phyloP scores from a whole-genome alignment of 2,329 filamentous ascomycete species.

The Purpureocillium takamizusanense region DNA sequence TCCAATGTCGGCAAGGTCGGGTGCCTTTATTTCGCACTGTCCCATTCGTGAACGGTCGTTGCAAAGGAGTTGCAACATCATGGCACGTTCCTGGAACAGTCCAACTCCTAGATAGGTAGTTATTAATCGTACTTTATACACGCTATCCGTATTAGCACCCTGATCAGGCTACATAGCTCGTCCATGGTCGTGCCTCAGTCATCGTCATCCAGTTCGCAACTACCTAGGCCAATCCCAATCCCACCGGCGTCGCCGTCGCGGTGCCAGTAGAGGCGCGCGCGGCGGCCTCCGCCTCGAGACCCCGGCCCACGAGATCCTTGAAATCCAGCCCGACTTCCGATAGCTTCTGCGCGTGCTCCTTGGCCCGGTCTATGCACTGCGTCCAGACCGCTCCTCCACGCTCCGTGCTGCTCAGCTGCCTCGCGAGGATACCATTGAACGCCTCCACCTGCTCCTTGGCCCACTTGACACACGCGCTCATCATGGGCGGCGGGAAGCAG shows the following conservation, averaged over 20 bases:
- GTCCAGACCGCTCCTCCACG: conserved; percentile 67
- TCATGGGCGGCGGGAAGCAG: conserved; percentile 79
- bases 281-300: conserved; percentile 23
- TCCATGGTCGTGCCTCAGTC: neutral
- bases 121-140: no score
- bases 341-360: conserved; percentile 70
- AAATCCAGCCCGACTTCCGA: conserved; percentile 87
- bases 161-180: no score
- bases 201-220: conserved; percentile 3
- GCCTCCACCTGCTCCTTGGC: conserved; percentile 90
- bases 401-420: conserved; percentile 83
- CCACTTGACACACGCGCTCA: conserved; percentile 95
- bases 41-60: no score
- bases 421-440: conserved; percentile 73
- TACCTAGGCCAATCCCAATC: conserved; percentile 19
- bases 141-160: no score
- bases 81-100: no score
- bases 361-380: conserved; percentile 74
- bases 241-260: conserved; percentile 12
- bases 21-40: no score
- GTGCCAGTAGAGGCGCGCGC: conserved; percentile 9
- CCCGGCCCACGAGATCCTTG: conserved; percentile 64
- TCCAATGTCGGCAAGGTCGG: no score
- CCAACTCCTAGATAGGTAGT: no score
- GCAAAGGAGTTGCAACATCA: no score